Evolutionary conservation across 139 green algal species (phyloP).

Genomic region (Penium margaritaceum): DNA sequence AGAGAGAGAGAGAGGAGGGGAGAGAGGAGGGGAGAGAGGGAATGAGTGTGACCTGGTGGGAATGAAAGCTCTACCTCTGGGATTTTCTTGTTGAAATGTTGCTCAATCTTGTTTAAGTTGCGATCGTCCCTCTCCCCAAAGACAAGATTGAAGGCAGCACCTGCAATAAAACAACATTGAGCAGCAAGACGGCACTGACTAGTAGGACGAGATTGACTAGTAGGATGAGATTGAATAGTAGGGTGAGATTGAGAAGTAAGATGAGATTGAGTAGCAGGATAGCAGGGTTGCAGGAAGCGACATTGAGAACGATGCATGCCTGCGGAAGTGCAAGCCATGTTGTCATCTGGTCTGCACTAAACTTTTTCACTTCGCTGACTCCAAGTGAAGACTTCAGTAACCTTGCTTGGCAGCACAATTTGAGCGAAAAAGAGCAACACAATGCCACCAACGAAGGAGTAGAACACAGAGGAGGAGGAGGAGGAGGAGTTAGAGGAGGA

Average conservation of each 20-base stretch:
- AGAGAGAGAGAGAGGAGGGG: too few species aligned
- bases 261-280: background rate
- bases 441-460: background rate
- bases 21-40: too few species aligned
- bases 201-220: background rate
- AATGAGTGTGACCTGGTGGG: background rate
- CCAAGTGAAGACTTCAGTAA: too few species aligned
- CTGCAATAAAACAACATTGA: background rate
- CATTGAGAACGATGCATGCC: background rate
- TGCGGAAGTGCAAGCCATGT: background rate
- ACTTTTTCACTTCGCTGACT: too few species aligned
- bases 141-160: slow-evolving; percentile 50
- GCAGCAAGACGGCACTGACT: too few species aligned
- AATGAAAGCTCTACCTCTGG: background rate
- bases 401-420: too few species aligned
- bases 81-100: slow-evolving; percentile 66
- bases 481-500: background rate
- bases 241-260: background rate
- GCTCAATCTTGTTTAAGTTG: slow-evolving; percentile 63
- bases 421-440: background rate
- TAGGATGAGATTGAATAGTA: background rate
- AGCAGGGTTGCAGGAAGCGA: background rate
- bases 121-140: slow-evolving; percentile 42
- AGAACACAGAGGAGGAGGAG: slow-evolving; percentile 3
- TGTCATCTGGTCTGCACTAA: too few species aligned